Percentiles rank a stretch among this genome's conserved stretches.
phyloP scores from a whole-genome alignment of 2,329 filamentous ascomycete genomes.

The Apiospora kogelbergensis region DNA sequence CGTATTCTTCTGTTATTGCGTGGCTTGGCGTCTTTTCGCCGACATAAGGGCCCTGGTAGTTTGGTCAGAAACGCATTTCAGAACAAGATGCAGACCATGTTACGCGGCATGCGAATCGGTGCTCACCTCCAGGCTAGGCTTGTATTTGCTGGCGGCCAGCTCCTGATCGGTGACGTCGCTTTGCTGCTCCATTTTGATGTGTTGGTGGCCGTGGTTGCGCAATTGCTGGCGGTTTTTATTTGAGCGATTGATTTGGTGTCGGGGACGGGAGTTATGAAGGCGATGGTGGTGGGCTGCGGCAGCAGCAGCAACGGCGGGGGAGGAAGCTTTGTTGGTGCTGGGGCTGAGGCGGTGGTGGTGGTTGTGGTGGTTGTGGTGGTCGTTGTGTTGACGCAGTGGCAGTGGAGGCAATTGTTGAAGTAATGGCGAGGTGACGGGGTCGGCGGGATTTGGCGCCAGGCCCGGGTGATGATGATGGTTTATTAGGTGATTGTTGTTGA shows the following conservation, averaged over 20 bases:
- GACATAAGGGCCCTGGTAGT: conserved; percentile 74
- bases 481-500: neutral
- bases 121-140: conserved; percentile 56
- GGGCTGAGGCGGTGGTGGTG: conserved; percentile 15
- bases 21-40: conserved; percentile 75
- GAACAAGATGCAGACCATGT: neutral
- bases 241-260: neutral
- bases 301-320: neutral
- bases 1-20: conserved; percentile 81
- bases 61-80: conserved; percentile 22
- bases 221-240: conserved; percentile 7
- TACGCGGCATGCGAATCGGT: conserved; percentile 17
- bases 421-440: conserved; percentile 24
- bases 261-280: neutral
- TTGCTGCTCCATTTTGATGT: conserved; percentile 39
- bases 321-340: neutral
- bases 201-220: conserved; percentile 12
- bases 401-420: conserved; percentile 18
- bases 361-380: conserved; percentile 4
- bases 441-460: conserved; percentile 13
- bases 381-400: conserved; percentile 11
- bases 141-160: conserved; percentile 58
- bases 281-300: neutral
- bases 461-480: conserved; percentile 15
- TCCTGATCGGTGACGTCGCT: conserved; percentile 57